Percentiles rank a stretch among this genome's conserved stretches.
Evolutionary conservation across 495 filamentous ascomycete species (phyloP).

Genomic region (Penicillium salamii): DNA sequence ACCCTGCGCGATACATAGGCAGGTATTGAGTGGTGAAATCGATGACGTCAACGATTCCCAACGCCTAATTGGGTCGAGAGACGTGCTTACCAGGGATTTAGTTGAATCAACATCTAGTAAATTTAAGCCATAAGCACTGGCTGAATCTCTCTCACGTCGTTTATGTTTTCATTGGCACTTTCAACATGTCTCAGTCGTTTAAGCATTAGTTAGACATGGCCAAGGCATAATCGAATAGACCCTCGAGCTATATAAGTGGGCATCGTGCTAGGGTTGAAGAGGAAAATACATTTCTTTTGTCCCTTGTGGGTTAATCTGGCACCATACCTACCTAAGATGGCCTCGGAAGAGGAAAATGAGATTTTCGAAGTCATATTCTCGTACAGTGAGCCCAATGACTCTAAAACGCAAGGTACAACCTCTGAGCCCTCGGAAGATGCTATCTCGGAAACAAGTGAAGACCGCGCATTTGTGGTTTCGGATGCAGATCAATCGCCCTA

Average conservation of each 20-base stretch:
- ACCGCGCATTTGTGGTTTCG: too few relatives aligned
- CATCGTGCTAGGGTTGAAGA: not conserved
- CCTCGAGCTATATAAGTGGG: constrained; percentile 1
- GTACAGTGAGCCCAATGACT: not conserved
- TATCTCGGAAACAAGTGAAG: too few relatives aligned
- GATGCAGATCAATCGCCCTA: too few relatives aligned
- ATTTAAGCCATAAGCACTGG: not conserved
- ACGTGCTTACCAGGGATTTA: not conserved
- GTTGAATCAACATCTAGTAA: not conserved
- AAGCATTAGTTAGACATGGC: not conserved
- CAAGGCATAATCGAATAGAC: not conserved
- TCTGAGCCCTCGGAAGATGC: too few relatives aligned
- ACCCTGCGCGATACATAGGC: not conserved
- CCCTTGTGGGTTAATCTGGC: not conserved
- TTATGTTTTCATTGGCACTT: not conserved
- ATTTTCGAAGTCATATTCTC: not conserved
- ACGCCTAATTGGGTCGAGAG: not conserved
- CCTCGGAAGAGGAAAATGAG: not conserved
- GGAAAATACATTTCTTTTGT: not conserved
- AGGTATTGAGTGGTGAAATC: not conserved
- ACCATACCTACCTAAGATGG: not conserved
- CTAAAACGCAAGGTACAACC: too few relatives aligned
- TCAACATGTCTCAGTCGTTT: not conserved
- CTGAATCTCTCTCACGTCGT: not conserved
- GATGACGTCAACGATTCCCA: not conserved